Conservation (phyloP, 768 basidiomycete species). For the Pleurotus tuber-regium region DNA sequence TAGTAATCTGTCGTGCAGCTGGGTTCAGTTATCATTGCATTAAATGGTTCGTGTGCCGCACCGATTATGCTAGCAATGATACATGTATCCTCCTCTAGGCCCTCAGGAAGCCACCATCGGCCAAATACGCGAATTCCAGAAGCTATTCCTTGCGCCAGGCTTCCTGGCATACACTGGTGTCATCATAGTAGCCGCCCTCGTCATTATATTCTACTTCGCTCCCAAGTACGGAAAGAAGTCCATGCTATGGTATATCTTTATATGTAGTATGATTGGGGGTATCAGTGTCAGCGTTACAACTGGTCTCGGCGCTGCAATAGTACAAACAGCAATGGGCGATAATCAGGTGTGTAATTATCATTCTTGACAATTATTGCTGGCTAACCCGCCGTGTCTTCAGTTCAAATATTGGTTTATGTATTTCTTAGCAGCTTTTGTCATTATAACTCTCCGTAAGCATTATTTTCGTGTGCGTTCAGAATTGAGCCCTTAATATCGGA, state of each 20-base stretch:
- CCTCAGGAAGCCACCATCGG: slow-evolving; percentile 71
- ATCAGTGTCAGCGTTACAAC: slow-evolving; percentile 93
- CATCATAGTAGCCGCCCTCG: slow-evolving; percentile 60
- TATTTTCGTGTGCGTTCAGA: background rate
- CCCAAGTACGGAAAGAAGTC: slow-evolving; percentile 88
- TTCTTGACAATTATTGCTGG: background rate
- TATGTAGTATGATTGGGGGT: slow-evolving; percentile 97
- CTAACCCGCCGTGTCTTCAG: slow-evolving; percentile 31
- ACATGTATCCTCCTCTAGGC: slow-evolving; percentile 35
- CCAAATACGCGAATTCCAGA: slow-evolving; percentile 68
- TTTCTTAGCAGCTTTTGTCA: slow-evolving; percentile 81
- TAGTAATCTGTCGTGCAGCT: slow-evolving; percentile 39
- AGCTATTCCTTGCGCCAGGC: slow-evolving; percentile 77
- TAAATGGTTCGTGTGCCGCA: slow-evolving; percentile 59
- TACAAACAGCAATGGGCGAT: slow-evolving; percentile 70
- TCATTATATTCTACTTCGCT: slow-evolving; percentile 80
- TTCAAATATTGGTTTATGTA: slow-evolving; percentile 94
- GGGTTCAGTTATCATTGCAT: slow-evolving; percentile 85
- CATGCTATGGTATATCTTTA: slow-evolving; percentile 94
- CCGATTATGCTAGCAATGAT: slow-evolving; percentile 25
- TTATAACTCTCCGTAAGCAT: slow-evolving; percentile 71
- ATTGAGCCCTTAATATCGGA: slow-evolving; percentile 13
- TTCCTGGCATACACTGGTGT: slow-evolving; percentile 73
- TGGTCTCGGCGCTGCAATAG: slow-evolving; percentile 88
- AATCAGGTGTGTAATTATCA: slow-evolving; percentile 57